Evolutionary conservation across 2,329 filamentous ascomycete species (phyloP), one percentile per base, ranked within the genome.

Genomic region (Pseudocercospora pini-densiflorae): DNA sequence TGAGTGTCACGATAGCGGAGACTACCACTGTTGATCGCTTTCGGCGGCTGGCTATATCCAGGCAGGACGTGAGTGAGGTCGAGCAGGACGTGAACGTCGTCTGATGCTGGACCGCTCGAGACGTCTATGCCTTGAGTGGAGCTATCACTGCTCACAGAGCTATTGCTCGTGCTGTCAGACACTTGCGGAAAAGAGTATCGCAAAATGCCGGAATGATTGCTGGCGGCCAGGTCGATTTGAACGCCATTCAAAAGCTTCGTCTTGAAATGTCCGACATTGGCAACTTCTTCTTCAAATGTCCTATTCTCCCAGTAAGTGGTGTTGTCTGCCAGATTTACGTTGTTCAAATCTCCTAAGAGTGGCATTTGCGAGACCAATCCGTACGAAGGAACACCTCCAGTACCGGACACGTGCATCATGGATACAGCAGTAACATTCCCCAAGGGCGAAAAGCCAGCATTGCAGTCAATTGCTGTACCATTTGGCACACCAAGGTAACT

Each of bases 31-130:
- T 54, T 54, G 24, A 24, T 54, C 14, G 49, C 29, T 24, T 54
- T 54, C 9, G 49, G 49, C 24, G 51, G 51, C 24, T 54, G 51
- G 36, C 54, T 58, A 8, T 78, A 79, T 0, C 76, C 74, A 1
- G 81, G 83, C 2, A 84, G 76, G 23, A 83, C 80, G 69, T 86
- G 86, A 53, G 84, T 82, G 10, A 83, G 73, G 65, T 85, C 83
- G 0, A 84, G 79, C 1, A 85, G 69, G 5, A 85, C 71, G 31
- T 83, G 80, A 12, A 77, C 79, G 5, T 79, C 78, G 23, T 60
- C 10, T 43, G 24, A 8, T 31, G 29, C 24, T 61, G 16, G 19
- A 2, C 45, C 24, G n/a, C 5, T 21, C 14, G 51, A 1, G n/a
- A 27, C 21, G 5, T 29, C 5, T 16, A 43, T 43, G 40, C 40